Base-by-base conservation (phyloP, 169 alveolate genomes). In the Plasmodium adleri region DNA sequence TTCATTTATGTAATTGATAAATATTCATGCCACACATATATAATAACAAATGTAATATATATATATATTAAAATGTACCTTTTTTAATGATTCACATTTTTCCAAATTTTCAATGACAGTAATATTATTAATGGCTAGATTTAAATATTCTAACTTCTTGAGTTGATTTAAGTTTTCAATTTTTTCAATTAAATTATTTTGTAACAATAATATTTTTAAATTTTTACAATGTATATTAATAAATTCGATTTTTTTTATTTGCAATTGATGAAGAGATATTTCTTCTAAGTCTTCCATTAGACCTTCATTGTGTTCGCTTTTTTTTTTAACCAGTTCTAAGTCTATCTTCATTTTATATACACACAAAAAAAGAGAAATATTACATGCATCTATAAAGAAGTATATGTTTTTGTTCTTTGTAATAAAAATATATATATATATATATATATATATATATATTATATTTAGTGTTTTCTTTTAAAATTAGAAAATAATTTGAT, bases 301-400 rank as follows among this genome's bases (percentile, higher is more conserved):
- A 15, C 97, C 96, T 67, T 97, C 98, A 92, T 97, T 97, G 72
- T 97, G 98, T 67, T 97, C 98, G 50, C 98, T 96, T 76, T 96
- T 92, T 72, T 93, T 93, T 83, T 97, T 93, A 26, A 96, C 89
- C 43, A 96, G 74, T 28, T 95, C 98, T 20, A 71, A 50, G 45
- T 86, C 87, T 32, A 86, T 71, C 45, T 72, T 86, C 92, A 86
- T 86, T 47, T 70, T 86, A 17, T 22, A 10, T 28, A 15, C 62
- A 28, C 17, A 10, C 17, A 58, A 2, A 52, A 24, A 28, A 8
- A 26, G 43, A 2, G 54, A n/a, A 9, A 17, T 17, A 20, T 28
- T 43, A 13, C 58, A 68, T 32, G n/a, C 58, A 68, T 32, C 3
- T 70, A 32, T 20, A 13, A n/a, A 39, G 7, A 20, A 13, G 80